Evolutionary conservation across 345 rosid genomes (phyloP).

Genomic region (Syzygium oleosum): DNA sequence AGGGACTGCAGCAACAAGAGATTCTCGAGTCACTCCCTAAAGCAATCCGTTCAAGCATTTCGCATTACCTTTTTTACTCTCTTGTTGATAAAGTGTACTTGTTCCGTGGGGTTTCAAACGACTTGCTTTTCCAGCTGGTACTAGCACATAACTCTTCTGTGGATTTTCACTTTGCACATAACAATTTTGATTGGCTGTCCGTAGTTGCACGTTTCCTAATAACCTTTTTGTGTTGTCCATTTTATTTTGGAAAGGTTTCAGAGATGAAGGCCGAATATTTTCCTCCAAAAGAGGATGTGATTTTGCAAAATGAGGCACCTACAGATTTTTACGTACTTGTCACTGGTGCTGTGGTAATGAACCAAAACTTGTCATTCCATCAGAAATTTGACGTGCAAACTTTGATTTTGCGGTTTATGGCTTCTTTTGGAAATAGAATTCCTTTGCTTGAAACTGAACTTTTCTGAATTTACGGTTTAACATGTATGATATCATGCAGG

Average conservation of each 20-base stretch:
- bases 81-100: conserved; percentile 61
- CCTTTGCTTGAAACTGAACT: neutral
- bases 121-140: conserved; percentile 78
- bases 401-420: neutral
- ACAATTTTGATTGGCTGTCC: neutral
- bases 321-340: conserved; percentile 77
- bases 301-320: conserved; percentile 78
- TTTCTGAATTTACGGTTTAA: neutral
- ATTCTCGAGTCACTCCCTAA: conserved; percentile 73
- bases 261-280: conserved; percentile 86
- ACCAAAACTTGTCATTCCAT: neutral
- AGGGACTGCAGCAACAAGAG: conserved; percentile 79
- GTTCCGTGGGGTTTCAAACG: conserved; percentile 64
- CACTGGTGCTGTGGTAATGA: conserved; percentile 58
- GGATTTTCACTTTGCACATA: neutral
- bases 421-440: neutral
- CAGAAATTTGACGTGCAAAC: neutral
- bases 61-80: conserved; percentile 63
- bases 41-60: conserved; percentile 70
- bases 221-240: neutral
- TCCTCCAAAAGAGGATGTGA: conserved; percentile 84
- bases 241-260: conserved; percentile 38
- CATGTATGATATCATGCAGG: conserved; percentile 25
- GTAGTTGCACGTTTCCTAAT: neutral
- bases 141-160: neutral